A percentile compares a stretch with the other conserved stretches of the same genome.
phyloP scores from a whole-genome alignment of 192 early-diverging fungal species.

The Coemansia sp. region DNA sequence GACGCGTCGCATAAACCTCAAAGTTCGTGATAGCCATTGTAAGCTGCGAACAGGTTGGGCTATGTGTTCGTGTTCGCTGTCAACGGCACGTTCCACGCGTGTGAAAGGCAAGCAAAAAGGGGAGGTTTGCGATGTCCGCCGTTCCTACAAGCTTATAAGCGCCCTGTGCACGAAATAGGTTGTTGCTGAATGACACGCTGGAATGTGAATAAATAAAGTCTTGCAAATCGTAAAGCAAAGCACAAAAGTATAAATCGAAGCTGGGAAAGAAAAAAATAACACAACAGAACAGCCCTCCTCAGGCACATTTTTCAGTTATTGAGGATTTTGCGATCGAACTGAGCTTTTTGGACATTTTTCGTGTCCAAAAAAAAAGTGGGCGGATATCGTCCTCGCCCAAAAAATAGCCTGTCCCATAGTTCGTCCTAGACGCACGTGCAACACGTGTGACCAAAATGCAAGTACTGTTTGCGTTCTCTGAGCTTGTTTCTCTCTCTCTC shows the following conservation, averaged over 20 bases:
- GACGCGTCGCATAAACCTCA: slow-evolving; percentile 57
- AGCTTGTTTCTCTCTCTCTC: not conserved
- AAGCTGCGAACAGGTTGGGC: not conserved
- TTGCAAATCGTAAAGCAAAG: not conserved
- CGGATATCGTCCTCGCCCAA: too few species aligned
- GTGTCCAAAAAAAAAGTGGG: not conserved
- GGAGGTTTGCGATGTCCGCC: too few species aligned
- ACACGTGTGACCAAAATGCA: too few species aligned
- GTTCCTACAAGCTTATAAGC: too few species aligned
- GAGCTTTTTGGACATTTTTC: too few species aligned
- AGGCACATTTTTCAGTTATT: too few species aligned
- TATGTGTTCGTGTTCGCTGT: not conserved
- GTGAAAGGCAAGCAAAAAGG: not conserved
- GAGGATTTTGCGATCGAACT: too few species aligned
- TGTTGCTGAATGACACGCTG: not conserved
- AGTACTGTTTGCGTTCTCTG: not conserved
- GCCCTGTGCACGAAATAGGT: too few species aligned
- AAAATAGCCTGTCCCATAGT: too few species aligned
- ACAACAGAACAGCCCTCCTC: too few species aligned
- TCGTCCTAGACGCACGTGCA: too few species aligned
- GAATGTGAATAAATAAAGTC: not conserved
- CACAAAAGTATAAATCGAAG: not conserved
- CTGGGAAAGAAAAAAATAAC: not conserved
- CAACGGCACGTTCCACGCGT: not conserved
- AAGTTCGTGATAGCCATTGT: slow-evolving; percentile 53